A percentile compares a stretch with the other conserved stretches of the same genome.
Conservation (phyloP, 2,329 filamentous ascomycete species). For the Penicillium sclerotigenum region DNA sequence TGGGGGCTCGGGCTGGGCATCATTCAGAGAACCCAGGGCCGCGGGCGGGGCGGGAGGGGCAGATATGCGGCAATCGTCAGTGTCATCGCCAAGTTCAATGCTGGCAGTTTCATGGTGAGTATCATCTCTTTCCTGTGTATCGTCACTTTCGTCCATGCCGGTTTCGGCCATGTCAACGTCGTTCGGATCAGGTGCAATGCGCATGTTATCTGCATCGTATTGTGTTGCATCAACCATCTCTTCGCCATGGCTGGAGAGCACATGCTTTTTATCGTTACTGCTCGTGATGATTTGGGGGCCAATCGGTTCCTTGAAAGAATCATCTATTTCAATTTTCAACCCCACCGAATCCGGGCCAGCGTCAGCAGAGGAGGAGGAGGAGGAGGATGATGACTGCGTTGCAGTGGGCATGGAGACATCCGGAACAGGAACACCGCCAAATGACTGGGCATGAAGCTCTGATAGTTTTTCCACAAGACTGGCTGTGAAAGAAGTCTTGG, state of each 20-base stretch:
- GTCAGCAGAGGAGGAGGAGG: neutral
- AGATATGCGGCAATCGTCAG: conserved; percentile 4
- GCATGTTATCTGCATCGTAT: neutral
- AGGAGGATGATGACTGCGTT: neutral
- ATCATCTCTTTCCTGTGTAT: conserved; percentile 15
- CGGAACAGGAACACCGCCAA: conserved; percentile 8
- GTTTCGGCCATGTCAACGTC: neutral
- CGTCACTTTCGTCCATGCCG: conserved; percentile 7
- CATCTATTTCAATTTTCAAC: neutral
- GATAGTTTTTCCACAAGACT: conserved; percentile 27
- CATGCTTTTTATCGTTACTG: neutral
- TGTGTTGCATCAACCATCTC: neutral
- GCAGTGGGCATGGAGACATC: neutral
- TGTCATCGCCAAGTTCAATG: conserved; percentile 36
- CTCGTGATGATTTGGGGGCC: neutral
- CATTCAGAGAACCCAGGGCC: conserved; percentile 1
- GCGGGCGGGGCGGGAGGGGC: neutral
- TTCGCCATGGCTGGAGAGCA: neutral
- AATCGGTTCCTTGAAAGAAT: neutral
- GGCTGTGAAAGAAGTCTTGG: conserved; percentile 24
- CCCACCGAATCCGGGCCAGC: neutral
- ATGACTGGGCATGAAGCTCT: conserved; percentile 25
- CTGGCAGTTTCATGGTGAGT: conserved; percentile 36
- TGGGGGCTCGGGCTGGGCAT: conserved; percentile 2
- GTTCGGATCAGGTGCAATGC: neutral